Evolutionary conservation across 2,329 filamentous ascomycete genomes (phyloP), one percentile per base, ranked within the genome.

Genomic region (Aspergillus sp.): DNA sequence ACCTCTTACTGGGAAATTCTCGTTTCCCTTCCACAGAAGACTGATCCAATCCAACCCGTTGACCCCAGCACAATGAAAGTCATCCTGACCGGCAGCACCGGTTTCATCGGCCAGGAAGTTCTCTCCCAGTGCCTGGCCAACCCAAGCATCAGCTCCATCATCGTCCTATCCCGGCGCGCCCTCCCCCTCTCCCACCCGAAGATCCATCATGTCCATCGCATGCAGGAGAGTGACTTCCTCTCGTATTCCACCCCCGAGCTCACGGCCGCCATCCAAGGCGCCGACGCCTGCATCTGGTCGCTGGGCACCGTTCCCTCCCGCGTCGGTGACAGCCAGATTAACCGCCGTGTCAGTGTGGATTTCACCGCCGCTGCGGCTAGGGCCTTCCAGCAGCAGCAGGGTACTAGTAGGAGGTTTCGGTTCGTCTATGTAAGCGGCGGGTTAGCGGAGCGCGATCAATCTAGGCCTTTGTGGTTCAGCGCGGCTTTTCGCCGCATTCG

Each of bases 71-170:
- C 13, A 4, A 77, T 78, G 74, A 76, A 78, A 48, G 58, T 78
- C 44, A 68, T 80, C 37, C 57, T 80, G 22, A 66, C 70, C 5
- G 75, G 75, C 29, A 61, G 61, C 14, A 79, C 73, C n/a, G 75
- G 75, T 41, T 67, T 68, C 44, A 64, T 76, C 35, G 75, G 75
- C 34, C 47, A 57, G 17, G 68, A 71, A 44, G 62, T 76, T 17
- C 62, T 78, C 32, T 51, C 57, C 6, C 65, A 70, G 42, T 71
- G 67, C 46, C 63, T 79, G 33, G 45, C 48, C 3, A 60, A 69
- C 47, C 55, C 64, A 12, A 55, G 56, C 44, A 71, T 80, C 53
- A 68, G 64, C 2, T 67, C 66, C 14, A 54, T 75, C 24, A 52
- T 72, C 32, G 64, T 68, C 12, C 57, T 78, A 8, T 67, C 67